Percentiles rank a stretch among this genome's conserved stretches.
These are phyloP conservation scores for Eimeria necatrix DNA, from an alignment of 169 alveolate genomes.

Conservation along the genomic window DNA sequence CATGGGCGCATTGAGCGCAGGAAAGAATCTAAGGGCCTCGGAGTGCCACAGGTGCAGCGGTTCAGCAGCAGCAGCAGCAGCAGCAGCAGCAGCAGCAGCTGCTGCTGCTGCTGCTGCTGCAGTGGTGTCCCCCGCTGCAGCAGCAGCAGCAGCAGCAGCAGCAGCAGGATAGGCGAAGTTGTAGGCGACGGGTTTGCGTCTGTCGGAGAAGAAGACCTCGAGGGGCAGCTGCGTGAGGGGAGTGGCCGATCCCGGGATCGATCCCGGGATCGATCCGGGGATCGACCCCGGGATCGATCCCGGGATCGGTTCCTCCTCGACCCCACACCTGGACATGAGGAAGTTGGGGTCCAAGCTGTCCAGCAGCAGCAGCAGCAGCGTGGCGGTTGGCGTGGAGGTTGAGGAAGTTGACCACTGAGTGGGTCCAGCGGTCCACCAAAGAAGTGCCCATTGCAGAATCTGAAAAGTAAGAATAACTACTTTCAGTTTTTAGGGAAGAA, in stretches of 20 bases:
- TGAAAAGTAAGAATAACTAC: constrained; percentile 51
- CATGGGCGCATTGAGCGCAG: neutral
- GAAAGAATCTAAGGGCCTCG: neutral
- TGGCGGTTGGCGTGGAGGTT: neutral
- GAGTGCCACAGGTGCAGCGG: constrained; percentile 10
- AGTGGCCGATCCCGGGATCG: neutral
- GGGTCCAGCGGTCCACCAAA: constrained; percentile 69
- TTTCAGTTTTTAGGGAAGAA: neutral
- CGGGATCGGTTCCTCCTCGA: neutral
- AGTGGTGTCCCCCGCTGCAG: neutral
- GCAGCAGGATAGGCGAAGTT: neutral
- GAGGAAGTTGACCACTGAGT: constrained; percentile 18
- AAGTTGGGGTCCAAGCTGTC: neutral
- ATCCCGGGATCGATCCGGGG: no score
- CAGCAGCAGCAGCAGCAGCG: constrained; percentile 16
- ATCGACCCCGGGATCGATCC: no score
- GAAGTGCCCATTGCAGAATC: constrained; percentile 45
- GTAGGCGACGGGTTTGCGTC: neutral
- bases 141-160: neutral
- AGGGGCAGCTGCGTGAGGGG: neutral
- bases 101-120: constrained; percentile 16
- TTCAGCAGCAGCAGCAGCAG: neutral
- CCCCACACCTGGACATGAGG: neutral
- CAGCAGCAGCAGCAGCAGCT: neutral
- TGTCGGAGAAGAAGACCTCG: neutral